Percentiles rank a stretch among this genome's conserved stretches.
phyloP scores from a whole-genome alignment of 2,329 filamentous ascomycete genomes.

The Lachnellula occidentalis region DNA sequence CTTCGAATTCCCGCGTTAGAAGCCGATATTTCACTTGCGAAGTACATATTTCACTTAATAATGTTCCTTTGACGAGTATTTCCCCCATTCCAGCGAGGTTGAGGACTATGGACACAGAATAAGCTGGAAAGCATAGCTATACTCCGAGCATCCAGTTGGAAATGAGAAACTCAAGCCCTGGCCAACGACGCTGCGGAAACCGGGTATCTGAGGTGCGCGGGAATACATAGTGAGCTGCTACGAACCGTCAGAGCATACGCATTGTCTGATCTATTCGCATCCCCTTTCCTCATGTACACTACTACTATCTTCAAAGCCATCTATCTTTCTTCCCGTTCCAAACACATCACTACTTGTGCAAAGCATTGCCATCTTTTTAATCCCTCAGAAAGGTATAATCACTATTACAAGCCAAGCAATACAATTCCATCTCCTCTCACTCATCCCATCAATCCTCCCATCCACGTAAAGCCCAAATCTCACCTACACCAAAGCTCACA shows the following conservation, averaged over 20 bases:
- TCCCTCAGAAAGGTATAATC: too few species aligned
- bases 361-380: too few species aligned
- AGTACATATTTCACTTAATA: constrained; percentile 48
- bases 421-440: too few species aligned
- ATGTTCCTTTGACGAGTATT: constrained; percentile 48
- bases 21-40: constrained; percentile 7
- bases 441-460: too few species aligned
- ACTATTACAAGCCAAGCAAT: too few species aligned
- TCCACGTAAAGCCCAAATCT: too few species aligned
- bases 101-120: constrained; percentile 3
- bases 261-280: neutral
- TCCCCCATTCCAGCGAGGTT: constrained; percentile 39
- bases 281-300: too few species aligned
- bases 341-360: too few species aligned
- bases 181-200: neutral
- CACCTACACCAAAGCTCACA: too few species aligned
- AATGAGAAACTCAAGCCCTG: neutral
- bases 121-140: constrained; percentile 8
- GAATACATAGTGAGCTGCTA: neutral
- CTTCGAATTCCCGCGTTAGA: constrained; percentile 4
- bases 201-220: neutral
- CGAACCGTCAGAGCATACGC: neutral
- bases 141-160: neutral
- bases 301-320: too few species aligned
- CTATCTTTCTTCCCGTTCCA: too few species aligned